Evolutionary conservation across 2,329 filamentous ascomycete genomes (phyloP), one percentile per base, ranked within the genome.

Genomic region (Periconia digitata): DNA sequence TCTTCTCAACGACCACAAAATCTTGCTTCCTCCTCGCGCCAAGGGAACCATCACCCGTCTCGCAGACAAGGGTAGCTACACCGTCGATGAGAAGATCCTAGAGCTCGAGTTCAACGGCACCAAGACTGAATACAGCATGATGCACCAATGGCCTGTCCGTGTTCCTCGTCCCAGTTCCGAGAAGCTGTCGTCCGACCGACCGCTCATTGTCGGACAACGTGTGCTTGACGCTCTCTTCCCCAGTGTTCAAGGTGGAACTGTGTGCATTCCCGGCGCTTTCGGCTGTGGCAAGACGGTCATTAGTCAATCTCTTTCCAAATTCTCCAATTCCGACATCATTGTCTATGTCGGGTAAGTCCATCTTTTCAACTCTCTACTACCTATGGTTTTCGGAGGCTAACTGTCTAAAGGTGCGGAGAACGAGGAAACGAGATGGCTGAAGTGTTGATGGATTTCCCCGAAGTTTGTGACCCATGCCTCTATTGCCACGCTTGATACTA

Each of bases 271-370:
- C 21, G 94, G 94, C 71, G 94, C 94, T 75, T 99, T 99, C 72
- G 94, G 94, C 58, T 99, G 94, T 69, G 94, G 94, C 70, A 99
- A 99, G 85, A 99, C 94, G 66, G 94, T 99, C 78, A 99, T 99
- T 76, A 92, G 87, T 67, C 94, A 99, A 78, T 95, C 90, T 52
- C 88, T 99, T 56, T 99, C 94, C 74, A 99, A 99, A 78, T 99
- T 99, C 80, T 99, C 94, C 69, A 99, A 99, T 85, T 94, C 89
- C 73, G 94, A 99, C 72, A 90, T 97, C 67, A 99, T 99, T 62
- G 89, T 99, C 63, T 99, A 99, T 72, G 94, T 99, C 51, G 94
- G 94, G 51, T 78, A 77, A 8, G n/a, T 29, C 5, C 20, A 7
- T 6, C 3, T 8, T 6, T 22, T 6, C 22, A 27, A 10, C 7